These are phyloP conservation scores for Houttuynia cordata DNA, from an alignment of 164 flowering plant genomes.

Conservation along the genomic window DNA sequence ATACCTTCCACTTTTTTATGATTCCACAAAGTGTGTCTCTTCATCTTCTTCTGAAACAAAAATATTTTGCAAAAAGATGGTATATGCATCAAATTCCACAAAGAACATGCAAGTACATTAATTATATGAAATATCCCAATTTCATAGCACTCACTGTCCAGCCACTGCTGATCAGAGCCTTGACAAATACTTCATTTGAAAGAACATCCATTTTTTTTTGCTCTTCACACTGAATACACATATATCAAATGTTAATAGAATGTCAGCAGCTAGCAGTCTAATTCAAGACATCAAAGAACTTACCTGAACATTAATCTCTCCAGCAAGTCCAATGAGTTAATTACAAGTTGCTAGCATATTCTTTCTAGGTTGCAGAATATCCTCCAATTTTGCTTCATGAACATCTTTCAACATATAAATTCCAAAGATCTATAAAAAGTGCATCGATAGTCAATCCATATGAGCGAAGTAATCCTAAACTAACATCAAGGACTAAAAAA, in stretches of 20 bases:
- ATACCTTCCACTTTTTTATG: slow-evolving; percentile 76
- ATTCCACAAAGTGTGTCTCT: slow-evolving; percentile 82
- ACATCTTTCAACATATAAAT: too few relatives aligned
- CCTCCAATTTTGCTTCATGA: too few relatives aligned
- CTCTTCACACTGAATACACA: slow-evolving; percentile 67
- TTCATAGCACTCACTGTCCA: slow-evolving; percentile 53
- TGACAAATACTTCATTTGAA: slow-evolving; percentile 88
- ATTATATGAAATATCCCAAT: background rate
- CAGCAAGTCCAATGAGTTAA: slow-evolving; percentile 91
- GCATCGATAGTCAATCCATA: too few relatives aligned
- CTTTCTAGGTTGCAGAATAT: too few relatives aligned
- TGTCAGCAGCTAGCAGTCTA: background rate
- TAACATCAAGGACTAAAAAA: too few relatives aligned
- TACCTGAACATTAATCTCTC: slow-evolving; percentile 92
- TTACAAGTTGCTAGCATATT: too few relatives aligned
- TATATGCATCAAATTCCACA: background rate
- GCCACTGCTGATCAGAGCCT: slow-evolving; percentile 92
- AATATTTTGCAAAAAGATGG: slow-evolving; percentile 39
- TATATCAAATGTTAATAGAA: background rate
- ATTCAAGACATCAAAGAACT: too few relatives aligned
- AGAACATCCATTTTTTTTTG: slow-evolving; percentile 97
- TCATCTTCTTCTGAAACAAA: slow-evolving; percentile 99
- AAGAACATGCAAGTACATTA: too few relatives aligned
- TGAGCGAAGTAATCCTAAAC: too few relatives aligned
- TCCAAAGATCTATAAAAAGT: too few relatives aligned